Percentiles rank a stretch among this genome's conserved stretches.
phyloP scores from a whole-genome alignment of 1,284 basidiomycete species.

The Marasmius sp. region DNA sequence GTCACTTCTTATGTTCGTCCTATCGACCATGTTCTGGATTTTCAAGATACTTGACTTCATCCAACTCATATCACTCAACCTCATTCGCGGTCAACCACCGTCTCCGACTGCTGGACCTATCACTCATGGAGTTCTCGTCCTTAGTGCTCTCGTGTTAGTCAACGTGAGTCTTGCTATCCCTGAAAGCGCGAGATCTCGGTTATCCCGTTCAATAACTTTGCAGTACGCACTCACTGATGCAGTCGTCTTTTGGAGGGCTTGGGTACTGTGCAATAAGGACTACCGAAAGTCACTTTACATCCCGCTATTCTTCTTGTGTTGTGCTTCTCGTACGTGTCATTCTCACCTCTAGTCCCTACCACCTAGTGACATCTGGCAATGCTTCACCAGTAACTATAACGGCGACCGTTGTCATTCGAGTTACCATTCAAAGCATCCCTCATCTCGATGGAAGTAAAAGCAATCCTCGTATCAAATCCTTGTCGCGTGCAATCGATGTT shows the following conservation, averaged over 20 bases:
- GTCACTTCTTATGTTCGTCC: conserved; percentile 11
- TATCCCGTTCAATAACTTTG: too few species aligned
- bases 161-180: conserved; percentile 12
- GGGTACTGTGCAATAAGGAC: conserved; percentile 19
- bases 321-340: conserved; percentile 11
- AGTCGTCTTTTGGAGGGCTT: conserved; percentile 24
- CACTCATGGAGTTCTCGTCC: conserved; percentile 9
- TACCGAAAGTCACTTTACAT: conserved; percentile 15
- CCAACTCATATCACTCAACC: conserved; percentile 8
- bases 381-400: conserved; percentile 13
- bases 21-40: conserved; percentile 18
- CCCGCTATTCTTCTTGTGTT: conserved; percentile 13
- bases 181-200: neutral
- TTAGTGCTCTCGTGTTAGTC: conserved; percentile 19
- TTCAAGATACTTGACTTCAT: conserved; percentile 13
- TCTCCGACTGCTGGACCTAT: neutral
- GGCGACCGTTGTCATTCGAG: conserved; percentile 16
- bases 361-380: neutral
- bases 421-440: conserved; percentile 7
- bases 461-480: neutral
- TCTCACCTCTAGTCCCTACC: neutral
- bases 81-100: neutral
- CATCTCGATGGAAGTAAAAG: conserved; percentile 1
- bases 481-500: conserved; percentile 12
- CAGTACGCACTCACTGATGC: conserved; percentile 23